Evolutionary conservation across 768 basidiomycete species (phyloP), one percentile per base, ranked within the genome.

Genomic region (Naganishia friedmannii): DNA sequence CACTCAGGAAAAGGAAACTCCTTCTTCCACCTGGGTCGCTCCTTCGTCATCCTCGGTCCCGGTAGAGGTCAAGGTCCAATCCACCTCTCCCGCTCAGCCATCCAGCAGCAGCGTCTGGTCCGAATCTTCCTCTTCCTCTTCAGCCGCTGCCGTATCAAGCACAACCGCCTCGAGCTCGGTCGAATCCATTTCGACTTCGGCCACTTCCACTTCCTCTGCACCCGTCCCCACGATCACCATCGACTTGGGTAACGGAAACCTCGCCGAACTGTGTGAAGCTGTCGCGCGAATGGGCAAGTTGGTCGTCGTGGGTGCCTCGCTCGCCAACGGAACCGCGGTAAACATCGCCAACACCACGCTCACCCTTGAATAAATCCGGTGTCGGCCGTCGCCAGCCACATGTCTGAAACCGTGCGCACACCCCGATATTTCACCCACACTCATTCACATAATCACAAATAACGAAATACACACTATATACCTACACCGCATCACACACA

Each of bases 11-110:
- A 37, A 37, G 48, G 60, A 60, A 60, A 55, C 69, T 29, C 69
- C 69, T 28, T 54, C 65, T 9, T 53, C 65, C 53, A 53, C 31
- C 65, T 63, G 60, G 60, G 60, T 63, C 12, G 68, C 56, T 31
- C 68, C 68, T 32, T 45, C 67, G 23, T 51, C 68, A 7, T 46
- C 56, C 48, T 54, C 51, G n/a, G 58, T 57, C n/a, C 57, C 68
- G 21, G 45, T 48, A 34, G 46, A 32, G 19, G 42, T 53, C 42
- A 66, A 54, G 51, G 32, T 68, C 37, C 32, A 53, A 28, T n/a
- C 77, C 21, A 71, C 74, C 15, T 74, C 75, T 13, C 70, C 71
- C 21, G 70, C 65, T 31, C 65, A 72, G 0, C 60, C 74, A 65
- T 39, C 73, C 46, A 68, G 67, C 48, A 54, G 71, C 19, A 71